Conservation (phyloP, 805 yeast species). For the Yamadazyma takamatsuzukensis region DNA sequence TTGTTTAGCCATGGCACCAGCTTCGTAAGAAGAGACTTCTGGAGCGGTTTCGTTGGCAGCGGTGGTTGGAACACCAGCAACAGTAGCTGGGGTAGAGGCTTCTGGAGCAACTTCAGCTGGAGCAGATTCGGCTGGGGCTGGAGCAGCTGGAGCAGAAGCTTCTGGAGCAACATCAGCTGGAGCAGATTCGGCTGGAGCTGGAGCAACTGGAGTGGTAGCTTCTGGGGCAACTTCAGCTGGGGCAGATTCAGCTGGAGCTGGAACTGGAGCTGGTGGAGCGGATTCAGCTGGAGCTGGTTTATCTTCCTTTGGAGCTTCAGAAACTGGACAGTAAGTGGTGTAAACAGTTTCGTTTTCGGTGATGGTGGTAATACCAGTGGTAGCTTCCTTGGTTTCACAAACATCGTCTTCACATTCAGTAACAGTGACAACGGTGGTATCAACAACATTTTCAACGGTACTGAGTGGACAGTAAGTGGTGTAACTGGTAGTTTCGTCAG, state of each 20-base stretch:
- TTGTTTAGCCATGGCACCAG: constrained; percentile 15
- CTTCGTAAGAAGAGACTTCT: constrained; percentile 15
- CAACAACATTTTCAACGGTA: constrained; percentile 10
- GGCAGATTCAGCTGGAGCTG: constrained; percentile 12
- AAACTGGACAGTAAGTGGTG: constrained; percentile 34
- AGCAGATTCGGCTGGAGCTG: constrained; percentile 10
- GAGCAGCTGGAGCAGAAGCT: constrained; percentile 12
- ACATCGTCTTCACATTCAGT: constrained; percentile 32
- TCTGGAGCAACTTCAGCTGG: constrained; percentile 10
- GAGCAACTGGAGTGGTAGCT: constrained; percentile 11
- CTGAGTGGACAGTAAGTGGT: constrained; percentile 30
- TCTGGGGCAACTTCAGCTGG: constrained; percentile 16
- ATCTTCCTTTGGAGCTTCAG: constrained; percentile 11
- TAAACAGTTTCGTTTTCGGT: constrained; percentile 26
- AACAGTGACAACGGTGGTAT: constrained; percentile 32
- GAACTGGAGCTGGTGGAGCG: constrained; percentile 12
- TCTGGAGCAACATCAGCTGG: constrained; percentile 14
- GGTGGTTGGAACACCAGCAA: constrained; percentile 9
- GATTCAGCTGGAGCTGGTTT: constrained; percentile 13
- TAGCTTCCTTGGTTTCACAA: constrained; percentile 25
- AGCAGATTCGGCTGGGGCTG: constrained; percentile 9
- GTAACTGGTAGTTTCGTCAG: constrained; percentile 23
- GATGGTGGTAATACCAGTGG: constrained; percentile 37
- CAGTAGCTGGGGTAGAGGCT: constrained; percentile 9
- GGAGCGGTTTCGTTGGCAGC: constrained; percentile 29